Base-by-base conservation (phyloP, 352 stramenopile species). In the Pythium aquatile region DNA sequence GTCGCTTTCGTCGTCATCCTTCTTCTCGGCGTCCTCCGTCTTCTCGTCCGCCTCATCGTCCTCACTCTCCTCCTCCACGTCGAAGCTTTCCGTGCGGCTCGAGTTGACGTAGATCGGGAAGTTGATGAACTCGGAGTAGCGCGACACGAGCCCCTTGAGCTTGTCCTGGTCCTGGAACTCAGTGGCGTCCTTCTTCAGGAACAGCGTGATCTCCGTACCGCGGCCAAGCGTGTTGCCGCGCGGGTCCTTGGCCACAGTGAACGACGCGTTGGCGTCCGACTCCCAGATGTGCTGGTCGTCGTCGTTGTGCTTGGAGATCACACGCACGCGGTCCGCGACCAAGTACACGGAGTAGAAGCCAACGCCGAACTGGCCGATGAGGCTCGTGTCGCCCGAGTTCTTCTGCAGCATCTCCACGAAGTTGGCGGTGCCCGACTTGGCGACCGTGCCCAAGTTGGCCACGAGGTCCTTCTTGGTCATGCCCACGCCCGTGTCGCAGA, bases 271-370 rank as follows among this genome's bases (percentile, higher is more conserved):
- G 67, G 98, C 98, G 39, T 97, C 94, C 51, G 95, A 99, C 69
- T 99, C 96, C 98, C 98, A 99, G 55, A 99, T 87, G 83, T 99
- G 91, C 85, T 99, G 98, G 40, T 95, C 87, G 70, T 99, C 97
- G 61, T 98, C 85, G 66, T 98, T 97, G 75, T 98, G 88, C 85
- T 99, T 99, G 64, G 89, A 98, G 28, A 98, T 84, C 35, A 99
- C 97, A 57, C 94, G 89, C 52, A 99, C 94, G 49, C 84, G 81
- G 79, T 99, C 96, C 0, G 96, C 89, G 8, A 99, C 97, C 17
- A 99, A 75, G 80, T 99, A 99, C 29, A 98, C 91, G 11, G 97
- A 99, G 82, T 99, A 99, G 78, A 99, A 99, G 35, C 98, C 98
- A 30, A 99, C 98, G 59, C 98, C 98, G 73, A 99, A 99, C 85